Conservation (phyloP, 2,329 filamentous ascomycete genomes). For the Paracamarosporium sp. region DNA sequence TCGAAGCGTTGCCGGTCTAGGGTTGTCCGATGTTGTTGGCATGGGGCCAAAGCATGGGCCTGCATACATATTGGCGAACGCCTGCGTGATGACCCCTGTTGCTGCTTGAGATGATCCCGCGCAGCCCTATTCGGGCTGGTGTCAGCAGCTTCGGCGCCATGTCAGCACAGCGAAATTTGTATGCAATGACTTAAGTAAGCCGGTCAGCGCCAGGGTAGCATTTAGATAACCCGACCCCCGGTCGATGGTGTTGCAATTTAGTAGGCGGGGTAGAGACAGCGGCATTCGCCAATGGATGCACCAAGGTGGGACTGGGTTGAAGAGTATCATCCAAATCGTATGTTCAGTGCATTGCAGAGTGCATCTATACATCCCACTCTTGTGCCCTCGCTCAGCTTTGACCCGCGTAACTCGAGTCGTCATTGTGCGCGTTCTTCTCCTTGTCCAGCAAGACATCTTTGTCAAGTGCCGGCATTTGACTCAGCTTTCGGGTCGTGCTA, state of each 20-base stretch:
- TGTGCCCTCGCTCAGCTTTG: background rate
- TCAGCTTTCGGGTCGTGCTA: background rate
- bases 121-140: background rate
- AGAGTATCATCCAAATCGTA: background rate
- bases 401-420: background rate
- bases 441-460: background rate
- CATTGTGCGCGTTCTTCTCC: background rate
- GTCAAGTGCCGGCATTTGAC: background rate
- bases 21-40: background rate
- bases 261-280: constrained; percentile 9
- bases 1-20: background rate
- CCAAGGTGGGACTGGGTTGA: background rate
- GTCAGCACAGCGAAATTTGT: constrained; percentile 30
- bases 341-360: constrained; percentile 3
- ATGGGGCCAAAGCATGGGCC: constrained; percentile 5
- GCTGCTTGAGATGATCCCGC: background rate
- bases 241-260: background rate
- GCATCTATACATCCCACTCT: background rate
- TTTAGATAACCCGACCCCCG: constrained; percentile 11
- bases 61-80: background rate
- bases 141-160: constrained; percentile 19
- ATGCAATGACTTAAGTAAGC: constrained; percentile 24
- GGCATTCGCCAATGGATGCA: background rate
- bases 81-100: background rate
- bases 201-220: constrained; percentile 6